Base-by-base conservation (phyloP, 257 asterid genomes). In the Plantago major region DNA sequence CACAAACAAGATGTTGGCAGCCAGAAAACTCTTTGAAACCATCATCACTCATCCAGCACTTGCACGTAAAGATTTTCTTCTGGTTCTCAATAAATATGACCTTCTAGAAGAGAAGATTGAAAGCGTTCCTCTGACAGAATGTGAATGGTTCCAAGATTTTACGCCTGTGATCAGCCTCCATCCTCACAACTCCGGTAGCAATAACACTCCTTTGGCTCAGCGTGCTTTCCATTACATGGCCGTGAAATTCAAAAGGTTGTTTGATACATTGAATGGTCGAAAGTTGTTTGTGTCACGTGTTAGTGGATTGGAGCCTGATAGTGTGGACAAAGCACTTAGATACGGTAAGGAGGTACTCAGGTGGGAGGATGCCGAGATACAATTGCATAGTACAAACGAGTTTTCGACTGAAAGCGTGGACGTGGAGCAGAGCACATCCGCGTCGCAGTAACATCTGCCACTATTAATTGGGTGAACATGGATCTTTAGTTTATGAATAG, bases 71-170 rank as follows among this genome's bases (percentile, higher is more conserved):
- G 63, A 82, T 26, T 93, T 82, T 70, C 85, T 87, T 17, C 87
- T 93, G 51, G 33, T 93, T 55, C 88, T 93, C 37, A 85, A 78
- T 74, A 93, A 93, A 73, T 87, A 81, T 11, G 99, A 93, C 55
- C 79, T 93, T 58, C 80, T 93, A 1, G 95, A 93, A 55, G 90
- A 82, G 58, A 81, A 77, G 64, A 76, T 93, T 18, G 80, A 80
- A 28, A 76, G 46, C 37, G 60, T 55, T 63, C 99, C 97, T 45
- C 85, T 93, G 4, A 47, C 79, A 12, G 63, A 66, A 19, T 93
- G 97, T 13, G 96, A 87, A 5, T 93, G 96, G 97, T 83, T 89
- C 57, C 74, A 66, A 7, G 96, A 87, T 46, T 93, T 89, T 71
- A 63, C 73, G 38, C 99, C 97, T 0, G 90, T 87, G 60, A 70